Evolutionary conservation across 768 basidiomycete species (phyloP).

Genomic region (Hemileccinum impolitum): DNA sequence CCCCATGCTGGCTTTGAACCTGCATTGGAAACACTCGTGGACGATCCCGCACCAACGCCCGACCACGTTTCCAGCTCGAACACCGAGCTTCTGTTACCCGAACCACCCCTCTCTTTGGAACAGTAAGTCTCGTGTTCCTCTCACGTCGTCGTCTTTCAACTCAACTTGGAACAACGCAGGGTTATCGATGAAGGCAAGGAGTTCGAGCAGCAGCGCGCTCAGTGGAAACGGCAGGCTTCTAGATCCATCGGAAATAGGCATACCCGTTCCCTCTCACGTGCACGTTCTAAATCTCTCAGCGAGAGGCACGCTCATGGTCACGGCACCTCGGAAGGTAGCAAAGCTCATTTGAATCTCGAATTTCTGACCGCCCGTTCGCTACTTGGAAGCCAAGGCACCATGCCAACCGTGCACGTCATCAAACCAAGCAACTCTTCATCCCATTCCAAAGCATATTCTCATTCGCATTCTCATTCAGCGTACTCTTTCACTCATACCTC

Average conservation of each 20-base stretch:
- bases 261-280: constrained; percentile 58
- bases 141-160: background rate
- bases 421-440: constrained; percentile 14
- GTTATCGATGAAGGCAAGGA: constrained; percentile 63
- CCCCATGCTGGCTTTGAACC: constrained; percentile 13
- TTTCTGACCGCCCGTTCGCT: constrained; percentile 65
- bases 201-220: constrained; percentile 59
- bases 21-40: constrained; percentile 17
- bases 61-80: constrained; percentile 5
- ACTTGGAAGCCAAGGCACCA: constrained; percentile 59
- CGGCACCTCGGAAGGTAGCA: constrained; percentile 22
- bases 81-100: constrained; percentile 57
- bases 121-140: constrained; percentile 31
- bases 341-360: constrained; percentile 37
- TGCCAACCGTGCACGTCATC: constrained; percentile 37
- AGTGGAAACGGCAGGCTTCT: constrained; percentile 64
- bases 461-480: constrained; percentile 26
- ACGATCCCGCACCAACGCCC: constrained; percentile 8
- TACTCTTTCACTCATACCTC: constrained; percentile 21
- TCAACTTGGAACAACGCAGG: constrained; percentile 32
- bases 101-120: constrained; percentile 55
- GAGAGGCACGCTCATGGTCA: constrained; percentile 19
- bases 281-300: constrained; percentile 38
- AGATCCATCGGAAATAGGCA: constrained; percentile 64
- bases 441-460: constrained; percentile 29